phyloP scores from a whole-genome alignment of 1,284 basidiomycete genomes.

The Puccinia hordei region DNA sequence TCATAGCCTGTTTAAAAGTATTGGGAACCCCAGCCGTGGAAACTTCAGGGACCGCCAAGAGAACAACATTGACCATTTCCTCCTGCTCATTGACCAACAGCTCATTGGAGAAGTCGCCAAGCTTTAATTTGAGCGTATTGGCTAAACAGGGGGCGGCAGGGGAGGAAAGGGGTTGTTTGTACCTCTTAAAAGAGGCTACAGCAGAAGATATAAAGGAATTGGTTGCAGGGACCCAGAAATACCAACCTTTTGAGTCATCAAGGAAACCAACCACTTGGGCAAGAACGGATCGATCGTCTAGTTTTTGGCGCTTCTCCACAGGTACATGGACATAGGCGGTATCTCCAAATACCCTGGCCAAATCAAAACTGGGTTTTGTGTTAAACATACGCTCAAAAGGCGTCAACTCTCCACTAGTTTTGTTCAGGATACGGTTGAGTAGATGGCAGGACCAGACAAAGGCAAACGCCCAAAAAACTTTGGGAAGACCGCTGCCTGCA shows the following conservation, averaged over 20 bases:
- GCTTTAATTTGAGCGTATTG: too few relatives aligned
- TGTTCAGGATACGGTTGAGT: slow-evolving; percentile 22
- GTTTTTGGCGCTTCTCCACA: slow-evolving; percentile 10
- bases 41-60: too few relatives aligned
- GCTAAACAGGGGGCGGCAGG: too few relatives aligned
- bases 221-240: slow-evolving; percentile 17
- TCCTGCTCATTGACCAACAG: too few relatives aligned
- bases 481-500: too few relatives aligned
- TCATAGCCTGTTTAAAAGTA: too few relatives aligned
- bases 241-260: slow-evolving; percentile 9
- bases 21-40: too few relatives aligned
- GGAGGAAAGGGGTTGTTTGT: too few relatives aligned
- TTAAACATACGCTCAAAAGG: slow-evolving; percentile 17
- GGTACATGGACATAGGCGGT: slow-evolving; percentile 12
- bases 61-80: too few relatives aligned
- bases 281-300: not conserved
- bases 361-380: not conserved
- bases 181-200: too few relatives aligned
- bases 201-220: too few relatives aligned
- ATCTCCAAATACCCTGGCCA: not conserved
- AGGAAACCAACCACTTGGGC: not conserved
- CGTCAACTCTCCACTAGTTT: not conserved
- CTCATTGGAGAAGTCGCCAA: too few relatives aligned
- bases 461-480: not conserved
- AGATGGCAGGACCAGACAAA: not conserved